Evolutionary conservation across 768 basidiomycete species (phyloP), one percentile per base, ranked within the genome.

Genomic region (Boletellus ananas): DNA sequence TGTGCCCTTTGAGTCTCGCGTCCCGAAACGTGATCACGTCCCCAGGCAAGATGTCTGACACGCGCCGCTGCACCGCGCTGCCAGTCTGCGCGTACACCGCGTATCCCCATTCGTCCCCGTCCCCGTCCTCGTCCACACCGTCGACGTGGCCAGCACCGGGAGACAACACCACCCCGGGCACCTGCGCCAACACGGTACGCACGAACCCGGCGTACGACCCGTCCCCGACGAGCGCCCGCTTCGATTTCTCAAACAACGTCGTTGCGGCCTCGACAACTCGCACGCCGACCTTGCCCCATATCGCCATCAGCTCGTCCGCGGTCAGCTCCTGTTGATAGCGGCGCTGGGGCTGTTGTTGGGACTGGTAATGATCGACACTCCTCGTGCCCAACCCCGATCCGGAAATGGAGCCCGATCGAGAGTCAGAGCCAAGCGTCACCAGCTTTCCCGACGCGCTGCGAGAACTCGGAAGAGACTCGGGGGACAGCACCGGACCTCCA

Each of bases 151-250:
- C 25, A 7, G 7, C 12, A 9, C 29, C 11, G 8, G 21, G 23
- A 7, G 73, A 71, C 16, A 6, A 72, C 61, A 11, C 68, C 6
- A 83, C 85, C 49, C 79, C 80, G 3, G 85, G 83, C 8, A 89
- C 87, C 54, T 84, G 77, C 18, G 71, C 69, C 27, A 94, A 66
- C 6, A 82, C 86, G 6, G 83, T 77, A 14, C 73, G 64, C 21
- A 95, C 79, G 63, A 94, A 94, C 3, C 92, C 91, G 3, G 76
- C 72, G 49, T 88, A 85, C 38, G 87, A 84, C 11, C 94, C 93
- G 60, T 95, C 92, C 6, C 90, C 94, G 25, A 94, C 77, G 35
- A 92, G 74, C 8, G 76, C 63, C 67, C 80, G 85, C 70, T 86
- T 92, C 34, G 89, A 90, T 57, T 85, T 84, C 33, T 88, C 87